Percentiles rank a stretch among this genome's conserved stretches.
These are phyloP conservation scores for Tulasnella sp. DNA, from an alignment of 768 basidiomycete species.

Conservation along the genomic window DNA sequence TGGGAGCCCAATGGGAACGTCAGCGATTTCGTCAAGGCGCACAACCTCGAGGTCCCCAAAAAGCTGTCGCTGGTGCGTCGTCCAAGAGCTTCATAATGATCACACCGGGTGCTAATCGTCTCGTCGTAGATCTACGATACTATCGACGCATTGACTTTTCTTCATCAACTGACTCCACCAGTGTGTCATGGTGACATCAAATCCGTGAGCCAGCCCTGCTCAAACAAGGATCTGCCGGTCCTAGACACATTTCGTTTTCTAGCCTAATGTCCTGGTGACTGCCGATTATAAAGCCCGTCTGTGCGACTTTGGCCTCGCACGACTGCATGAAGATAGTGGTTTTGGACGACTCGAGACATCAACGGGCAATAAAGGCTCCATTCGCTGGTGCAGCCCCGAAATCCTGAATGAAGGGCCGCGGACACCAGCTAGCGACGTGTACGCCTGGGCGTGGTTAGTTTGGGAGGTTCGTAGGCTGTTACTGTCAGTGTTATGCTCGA, in stretches of 20 bases:
- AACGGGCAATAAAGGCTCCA: neutral
- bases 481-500: neutral
- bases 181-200: neutral
- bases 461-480: neutral
- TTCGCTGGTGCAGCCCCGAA: conserved; percentile 1
- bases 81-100: neutral
- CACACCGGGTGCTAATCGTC: neutral
- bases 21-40: neutral
- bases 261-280: neutral
- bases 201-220: neutral
- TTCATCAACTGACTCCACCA: neutral
- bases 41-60: neutral
- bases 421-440: neutral
- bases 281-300: neutral
- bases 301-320: conserved; percentile 13
- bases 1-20: conserved; percentile 5
- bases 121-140: neutral
- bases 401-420: neutral
- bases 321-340: neutral
- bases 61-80: neutral
- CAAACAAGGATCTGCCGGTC: neutral
- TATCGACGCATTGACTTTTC: neutral
- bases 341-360: neutral
- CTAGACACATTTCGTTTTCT: neutral
- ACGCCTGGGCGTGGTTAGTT: neutral